These are phyloP conservation scores for bread wheat (Triticum aestivum) DNA, from an alignment of 176 grass and related monocot genomes.

Conservation along the genomic window DNA sequence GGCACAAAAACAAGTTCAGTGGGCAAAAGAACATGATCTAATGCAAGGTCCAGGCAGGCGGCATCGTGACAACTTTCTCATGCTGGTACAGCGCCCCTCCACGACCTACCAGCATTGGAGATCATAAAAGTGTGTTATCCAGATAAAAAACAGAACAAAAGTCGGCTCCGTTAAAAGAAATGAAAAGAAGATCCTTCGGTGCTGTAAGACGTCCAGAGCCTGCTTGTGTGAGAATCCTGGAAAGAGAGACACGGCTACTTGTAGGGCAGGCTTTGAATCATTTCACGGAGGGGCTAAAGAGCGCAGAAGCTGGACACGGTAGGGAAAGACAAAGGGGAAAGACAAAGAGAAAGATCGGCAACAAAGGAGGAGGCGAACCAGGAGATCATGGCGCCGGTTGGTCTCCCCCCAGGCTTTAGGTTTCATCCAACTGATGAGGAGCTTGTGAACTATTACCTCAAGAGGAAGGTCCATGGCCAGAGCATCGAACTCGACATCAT, in stretches of 20 bases:
- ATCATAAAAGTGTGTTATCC: slow-evolving; percentile 45
- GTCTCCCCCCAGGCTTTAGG: slow-evolving; percentile 98
- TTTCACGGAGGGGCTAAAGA: slow-evolving; percentile 66
- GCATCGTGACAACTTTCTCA: slow-evolving; percentile 31
- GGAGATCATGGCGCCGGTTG: slow-evolving; percentile 78
- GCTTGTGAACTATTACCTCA: slow-evolving; percentile 98
- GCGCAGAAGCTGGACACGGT: slow-evolving; percentile 30
- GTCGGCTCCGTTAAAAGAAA: slow-evolving; percentile 33
- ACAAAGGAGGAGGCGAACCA: slow-evolving; percentile 43
- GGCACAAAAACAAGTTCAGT: slow-evolving; percentile 56
- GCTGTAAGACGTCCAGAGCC: slow-evolving; percentile 52
- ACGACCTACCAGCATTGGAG: slow-evolving; percentile 29
- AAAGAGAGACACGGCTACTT: slow-evolving; percentile 80
- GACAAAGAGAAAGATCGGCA: slow-evolving; percentile 49
- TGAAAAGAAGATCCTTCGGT: slow-evolving; percentile 44
- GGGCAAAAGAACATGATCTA: slow-evolving; percentile 40
- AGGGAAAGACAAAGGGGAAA: slow-evolving; percentile 52
- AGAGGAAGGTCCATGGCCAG: slow-evolving; percentile 96
- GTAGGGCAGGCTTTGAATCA: slow-evolving; percentile 89
- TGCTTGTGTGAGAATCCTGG: slow-evolving; percentile 68
- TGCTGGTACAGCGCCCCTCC: slow-evolving; percentile 19
- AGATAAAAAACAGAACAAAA: slow-evolving; percentile 36
- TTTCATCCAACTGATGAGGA: slow-evolving; percentile 97
- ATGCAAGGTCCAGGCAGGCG: slow-evolving; percentile 13
- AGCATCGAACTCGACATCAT: slow-evolving; percentile 96